Evolutionary conservation across 164 flowering plant species (phyloP), one percentile per base, ranked within the genome.

Genomic region (Stephania japonica): DNA sequence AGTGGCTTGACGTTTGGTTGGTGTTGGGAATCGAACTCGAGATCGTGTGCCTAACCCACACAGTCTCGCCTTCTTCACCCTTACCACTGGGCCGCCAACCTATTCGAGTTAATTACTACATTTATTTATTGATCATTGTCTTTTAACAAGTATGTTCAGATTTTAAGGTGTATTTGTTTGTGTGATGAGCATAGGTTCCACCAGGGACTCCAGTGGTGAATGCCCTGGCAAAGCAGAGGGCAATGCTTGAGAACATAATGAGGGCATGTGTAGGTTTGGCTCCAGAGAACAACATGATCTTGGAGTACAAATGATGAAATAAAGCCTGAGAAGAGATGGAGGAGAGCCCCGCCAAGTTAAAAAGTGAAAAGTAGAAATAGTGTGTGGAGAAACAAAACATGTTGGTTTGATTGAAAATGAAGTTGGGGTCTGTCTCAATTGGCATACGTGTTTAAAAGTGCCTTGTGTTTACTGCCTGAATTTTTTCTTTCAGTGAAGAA

Each of bases 191-290:
- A 73, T 85, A 95, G 98, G 98, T 95, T 32, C 99, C 99, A 44
- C 97, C 99, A 7, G 98, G 98, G 12, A 91, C 99, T 1, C 99
- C 99, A 6, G 99, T 96, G 82, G 98, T 96, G 82, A 96, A 96
- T 68, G 99, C 99, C 0, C 87, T 96, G 32, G 82, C 99, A 1
- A 96, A 96, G 89, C 99, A 96, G 82, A 80, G 99, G 80, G 91
- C 99, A 50, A 93, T 96, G 99, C 93, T 96, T 19, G 98, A 96
- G 93, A 96, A 96, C 88, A 91, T 96, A 41, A 12, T 96, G 84
- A 88, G 99, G 88, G 99, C 99, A 26, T 93, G 98, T 75, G 89
- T 96, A 71, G 99, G 99, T 3, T 80, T 96, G 84, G 92, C 99
- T 67, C 98, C 99, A 0, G 99, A 96, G 84, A 96, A 96, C 90